Evolutionary conservation across 2,329 filamentous ascomycete genomes (phyloP).

Genomic region (Colletotrichum aenigma): DNA sequence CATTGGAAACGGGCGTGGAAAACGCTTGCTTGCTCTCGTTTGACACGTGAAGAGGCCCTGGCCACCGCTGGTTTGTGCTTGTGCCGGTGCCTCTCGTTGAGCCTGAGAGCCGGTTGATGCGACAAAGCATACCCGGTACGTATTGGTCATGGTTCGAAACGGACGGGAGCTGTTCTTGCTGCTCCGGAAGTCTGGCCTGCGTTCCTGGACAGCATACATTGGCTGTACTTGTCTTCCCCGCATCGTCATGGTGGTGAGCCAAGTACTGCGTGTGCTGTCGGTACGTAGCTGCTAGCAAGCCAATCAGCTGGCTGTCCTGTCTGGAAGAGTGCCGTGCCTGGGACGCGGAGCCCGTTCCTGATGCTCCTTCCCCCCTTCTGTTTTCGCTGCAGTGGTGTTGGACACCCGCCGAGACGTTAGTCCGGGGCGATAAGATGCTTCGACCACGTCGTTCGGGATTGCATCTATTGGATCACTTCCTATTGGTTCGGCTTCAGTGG

Average conservation of each 20-base stretch:
- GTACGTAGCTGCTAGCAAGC: background rate
- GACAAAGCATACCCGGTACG: background rate
- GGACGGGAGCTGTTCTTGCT: background rate
- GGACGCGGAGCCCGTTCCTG: background rate
- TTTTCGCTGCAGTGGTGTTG: background rate
- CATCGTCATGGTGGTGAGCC: background rate
- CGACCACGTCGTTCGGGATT: background rate
- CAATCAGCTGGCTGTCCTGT: background rate
- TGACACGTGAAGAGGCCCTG: slow-evolving; percentile 17
- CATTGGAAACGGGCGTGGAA: background rate
- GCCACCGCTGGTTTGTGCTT: background rate
- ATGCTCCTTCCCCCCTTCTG: background rate
- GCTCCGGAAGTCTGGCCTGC: background rate
- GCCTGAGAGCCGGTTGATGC: background rate
- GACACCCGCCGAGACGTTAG: background rate
- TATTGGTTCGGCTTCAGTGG: slow-evolving; percentile 1
- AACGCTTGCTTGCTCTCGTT: background rate
- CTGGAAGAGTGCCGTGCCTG: background rate
- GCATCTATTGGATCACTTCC: slow-evolving; percentile 12
- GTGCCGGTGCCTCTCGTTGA: background rate
- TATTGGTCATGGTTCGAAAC: background rate
- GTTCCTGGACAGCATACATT: background rate
- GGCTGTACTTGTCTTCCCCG: background rate
- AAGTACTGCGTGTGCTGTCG: background rate
- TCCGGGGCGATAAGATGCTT: slow-evolving; percentile 5